Conservation (phyloP, 306 rosid species). For the Trifolium subterraneum region DNA sequence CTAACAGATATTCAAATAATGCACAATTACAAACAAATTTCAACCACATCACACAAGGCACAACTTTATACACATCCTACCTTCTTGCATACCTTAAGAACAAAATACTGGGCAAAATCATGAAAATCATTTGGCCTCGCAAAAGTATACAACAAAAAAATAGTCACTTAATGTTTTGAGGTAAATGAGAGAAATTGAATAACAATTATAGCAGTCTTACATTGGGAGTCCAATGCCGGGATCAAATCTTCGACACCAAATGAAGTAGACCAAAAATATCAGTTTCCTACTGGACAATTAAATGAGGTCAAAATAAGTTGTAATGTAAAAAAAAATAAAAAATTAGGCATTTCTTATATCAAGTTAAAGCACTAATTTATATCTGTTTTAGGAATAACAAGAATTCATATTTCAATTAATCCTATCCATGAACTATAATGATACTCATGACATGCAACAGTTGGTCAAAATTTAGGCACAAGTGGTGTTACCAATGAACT, state of each 20-base stretch:
- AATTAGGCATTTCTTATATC: constrained; percentile 20
- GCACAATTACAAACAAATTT: constrained; percentile 29
- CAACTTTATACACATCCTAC: constrained; percentile 82
- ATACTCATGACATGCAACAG: constrained; percentile 24
- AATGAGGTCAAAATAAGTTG: constrained; percentile 25
- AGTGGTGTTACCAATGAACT: constrained; percentile 11
- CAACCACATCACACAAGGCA: constrained; percentile 41
- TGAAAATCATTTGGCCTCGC: constrained; percentile 97
- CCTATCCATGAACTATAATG: constrained; percentile 11
- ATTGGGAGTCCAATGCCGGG: constrained; percentile 94
- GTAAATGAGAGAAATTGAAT: constrained; percentile 36
- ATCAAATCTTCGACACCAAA: constrained; percentile 84
- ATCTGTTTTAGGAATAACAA: constrained; percentile 1
- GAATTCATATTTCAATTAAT: constrained; percentile 34
- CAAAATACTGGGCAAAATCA: constrained; percentile 92
- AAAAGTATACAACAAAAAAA: constrained; percentile 45
- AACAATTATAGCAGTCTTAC: constrained; percentile 52
- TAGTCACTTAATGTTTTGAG: constrained; percentile 26
- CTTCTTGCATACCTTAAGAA: constrained; percentile 90
- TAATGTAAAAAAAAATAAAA: constrained; percentile 7
- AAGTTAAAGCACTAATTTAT: constrained; percentile 12
- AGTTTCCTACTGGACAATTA: constrained; percentile 71
- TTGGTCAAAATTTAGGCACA: constrained; percentile 25
- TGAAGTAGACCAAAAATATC: constrained; percentile 89
- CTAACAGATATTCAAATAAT: constrained; percentile 13